Base-by-base conservation (phyloP, 306 rosid genomes). In the Spatholobus suberectus region DNA sequence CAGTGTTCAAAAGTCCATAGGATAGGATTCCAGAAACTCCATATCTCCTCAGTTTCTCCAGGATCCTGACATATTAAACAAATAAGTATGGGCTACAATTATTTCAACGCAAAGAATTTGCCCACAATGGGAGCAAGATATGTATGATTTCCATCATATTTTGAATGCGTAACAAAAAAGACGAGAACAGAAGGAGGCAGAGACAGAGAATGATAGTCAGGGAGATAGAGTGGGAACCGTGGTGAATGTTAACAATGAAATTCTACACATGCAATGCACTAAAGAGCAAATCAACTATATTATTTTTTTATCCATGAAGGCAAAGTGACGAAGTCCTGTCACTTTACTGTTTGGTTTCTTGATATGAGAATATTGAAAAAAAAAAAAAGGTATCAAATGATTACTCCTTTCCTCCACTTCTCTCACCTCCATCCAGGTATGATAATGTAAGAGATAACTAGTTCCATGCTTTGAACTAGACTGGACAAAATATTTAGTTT, bases 1-100 rank as follows among this genome's bases (percentile, higher is more conserved):
- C 93, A 47, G 99, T 93, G 82, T 96, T 96, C 79, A 96, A 55
- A 65, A 96, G 87, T 55, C 98, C 98, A 59, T 96, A 93, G 5
- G 98, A 90, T 74, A 93, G 88, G 82, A 96, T 74, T 73, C 98
- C 99, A 18, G 98, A 88, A 81, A 91, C 49, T 61, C 98, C 98
- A 65, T 93, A 92, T 88, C 96, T 89, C 88, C 80, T 90, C 80
- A 96, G 79, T 80, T 86, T 89, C 87, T 82, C 74, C 85, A 88
- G 79, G 69, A 47, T 82, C 87, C 98, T 94, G 87, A 23, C 81
- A 87, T 74, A 75, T 82, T 83, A 59, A 67, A 80, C 52, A 68
- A 79, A 86, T 41, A 74, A 75, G 71, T 86, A 75, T 76, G 23
- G 58, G 82, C 29, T 37, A 78, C 21, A 59, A 70, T 13, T 58